Base-by-base conservation (phyloP, 805 yeast species). In the Suhomyces tanzawaensis region DNA sequence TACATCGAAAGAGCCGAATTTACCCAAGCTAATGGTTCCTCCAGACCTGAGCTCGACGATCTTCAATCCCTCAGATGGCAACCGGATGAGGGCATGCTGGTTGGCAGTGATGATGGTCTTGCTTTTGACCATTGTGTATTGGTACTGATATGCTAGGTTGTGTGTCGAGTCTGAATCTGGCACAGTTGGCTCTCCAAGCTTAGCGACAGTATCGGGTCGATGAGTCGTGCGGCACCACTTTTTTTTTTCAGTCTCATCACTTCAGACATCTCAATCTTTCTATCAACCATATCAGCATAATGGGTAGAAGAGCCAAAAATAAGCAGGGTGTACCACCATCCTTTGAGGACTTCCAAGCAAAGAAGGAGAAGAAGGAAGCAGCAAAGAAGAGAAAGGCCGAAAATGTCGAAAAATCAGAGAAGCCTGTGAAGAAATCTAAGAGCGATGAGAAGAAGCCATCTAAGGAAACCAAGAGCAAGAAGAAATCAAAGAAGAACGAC, bases 301-400 rank as follows among this genome's bases (percentile, higher is more conserved):
- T 90, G 95, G 98, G 98, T 62, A 84, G 96, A 77, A 82, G 86
- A 71, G 86, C 87, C 42, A 88, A 84, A 65, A 84, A 87, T 55
- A 91, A 87, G 73, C 98, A 91, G 69, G 93, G 88, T 32, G 85
- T 77, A 42, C 98, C 98, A 50, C 96, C 96, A 24, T 59, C 89
- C 4, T 70, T 82, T 45, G 98, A 91, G 31, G 96, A 91, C 55
- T 82, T 90, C 60, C 79, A 79, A 48, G 46, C 47, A 24, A 61
- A 57, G 42, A 60, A 57, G 57, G 52, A 56, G 42, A 44, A 48
- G 43, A 40, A 45, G 29, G 36, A 37, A 21, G 12, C 45, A 26
- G 19, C 12, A 12, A 48, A 47, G 43, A 51, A 48, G 37, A 37
- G 38, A 30, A 25, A 37, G 15, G 19, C n/a, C 12, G 42, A 33